Conservation (phyloP, 306 rosid genomes). For the Ceratonia siliqua region DNA sequence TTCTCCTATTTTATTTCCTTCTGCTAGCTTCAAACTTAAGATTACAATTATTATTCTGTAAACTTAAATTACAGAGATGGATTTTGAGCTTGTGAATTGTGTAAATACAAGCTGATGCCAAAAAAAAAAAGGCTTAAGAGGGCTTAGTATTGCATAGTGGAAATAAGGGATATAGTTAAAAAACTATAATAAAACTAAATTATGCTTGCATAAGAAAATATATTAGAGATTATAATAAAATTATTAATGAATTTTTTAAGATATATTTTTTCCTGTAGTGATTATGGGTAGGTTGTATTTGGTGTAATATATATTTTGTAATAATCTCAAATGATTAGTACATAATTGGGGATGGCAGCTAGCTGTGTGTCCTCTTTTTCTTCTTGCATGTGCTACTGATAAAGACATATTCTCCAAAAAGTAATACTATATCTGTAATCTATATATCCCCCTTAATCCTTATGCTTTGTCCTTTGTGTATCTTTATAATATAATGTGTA, state of each 20-base stretch:
- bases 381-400: background rate
- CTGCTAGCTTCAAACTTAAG: background rate
- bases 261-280: no score
- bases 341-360: background rate
- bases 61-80: background rate
- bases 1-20: background rate
- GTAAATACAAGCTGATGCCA: background rate
- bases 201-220: no score
- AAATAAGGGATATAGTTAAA: no score
- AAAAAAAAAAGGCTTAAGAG: background rate
- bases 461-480: no score
- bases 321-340: background rate
- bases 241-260: no score
- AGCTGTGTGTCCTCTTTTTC: background rate
- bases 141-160: no score
- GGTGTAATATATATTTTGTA: background rate
- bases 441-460: no score
- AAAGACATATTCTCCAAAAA: background rate
- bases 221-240: no score
- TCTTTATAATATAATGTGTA: background rate
- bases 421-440: background rate
- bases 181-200: no score
- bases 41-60: background rate
- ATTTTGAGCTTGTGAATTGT: background rate
- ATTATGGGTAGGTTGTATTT: background rate